Evolutionary conservation across 2,329 filamentous ascomycete species (phyloP).

Genomic region (Chrysoporthe austroafricana): DNA sequence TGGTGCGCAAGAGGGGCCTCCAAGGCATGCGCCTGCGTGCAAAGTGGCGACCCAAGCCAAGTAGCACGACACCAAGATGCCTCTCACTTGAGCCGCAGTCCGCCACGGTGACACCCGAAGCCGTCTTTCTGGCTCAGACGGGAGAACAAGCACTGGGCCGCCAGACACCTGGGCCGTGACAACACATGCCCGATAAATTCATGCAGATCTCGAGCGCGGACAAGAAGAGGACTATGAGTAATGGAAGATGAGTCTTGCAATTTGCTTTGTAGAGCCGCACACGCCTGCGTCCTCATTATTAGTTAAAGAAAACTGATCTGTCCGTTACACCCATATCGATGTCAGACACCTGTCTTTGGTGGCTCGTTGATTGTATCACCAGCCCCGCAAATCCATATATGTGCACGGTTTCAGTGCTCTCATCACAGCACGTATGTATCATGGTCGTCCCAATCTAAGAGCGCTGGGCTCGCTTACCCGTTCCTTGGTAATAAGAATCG

Average conservation of each 20-base stretch:
- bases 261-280: not conserved
- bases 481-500: not conserved
- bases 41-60: not conserved
- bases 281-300: not conserved
- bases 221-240: not conserved
- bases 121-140: not conserved
- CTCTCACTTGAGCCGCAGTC: not conserved
- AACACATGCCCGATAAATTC: not conserved
- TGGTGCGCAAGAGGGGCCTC: too few relatives aligned
- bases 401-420: not conserved
- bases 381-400: not conserved
- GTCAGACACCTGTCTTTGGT: constrained; percentile 14
- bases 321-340: not conserved
- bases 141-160: not conserved
- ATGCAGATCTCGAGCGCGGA: constrained; percentile 11
- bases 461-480: not conserved
- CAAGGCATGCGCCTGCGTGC: too few relatives aligned
- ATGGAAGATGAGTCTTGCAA: not conserved
- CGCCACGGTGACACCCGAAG: not conserved
- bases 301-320: not conserved
- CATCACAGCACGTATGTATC: constrained; percentile 1
- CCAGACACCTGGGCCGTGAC: not conserved
- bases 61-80: not conserved
- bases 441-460: not conserved
- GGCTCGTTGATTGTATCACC: constrained; percentile 1